Conservation (phyloP, 441 rosid genomes). For the Mallotus japonicus region DNA sequence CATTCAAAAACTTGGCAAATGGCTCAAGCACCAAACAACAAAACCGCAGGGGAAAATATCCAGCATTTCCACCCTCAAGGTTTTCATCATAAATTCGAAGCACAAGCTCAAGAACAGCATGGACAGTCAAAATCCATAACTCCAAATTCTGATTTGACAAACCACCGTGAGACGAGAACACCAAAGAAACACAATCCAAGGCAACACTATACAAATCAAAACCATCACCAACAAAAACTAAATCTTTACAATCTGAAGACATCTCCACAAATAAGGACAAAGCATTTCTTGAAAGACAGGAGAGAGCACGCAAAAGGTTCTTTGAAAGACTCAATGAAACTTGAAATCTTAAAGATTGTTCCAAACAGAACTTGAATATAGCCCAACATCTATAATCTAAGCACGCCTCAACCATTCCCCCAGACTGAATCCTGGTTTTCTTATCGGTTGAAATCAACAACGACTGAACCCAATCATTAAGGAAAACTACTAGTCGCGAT, state of each 20-base stretch:
- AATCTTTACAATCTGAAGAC: constrained; percentile 28
- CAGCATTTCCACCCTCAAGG: constrained; percentile 38
- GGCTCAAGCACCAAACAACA: constrained; percentile 75
- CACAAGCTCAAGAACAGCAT: constrained; percentile 53
- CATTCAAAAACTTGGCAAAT: constrained; percentile 68
- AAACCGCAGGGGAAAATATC: constrained; percentile 48
- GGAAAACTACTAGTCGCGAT: constrained; percentile 57
- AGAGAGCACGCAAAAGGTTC: constrained; percentile 58
- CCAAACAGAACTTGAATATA: constrained; percentile 70
- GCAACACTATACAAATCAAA: constrained; percentile 47
- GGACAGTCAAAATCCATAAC: constrained; percentile 63
- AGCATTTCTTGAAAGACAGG: constrained; percentile 40
- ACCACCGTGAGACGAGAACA: constrained; percentile 60
- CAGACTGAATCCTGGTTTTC: constrained; percentile 34
- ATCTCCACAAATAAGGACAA: constrained; percentile 34
- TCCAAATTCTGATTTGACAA: constrained; percentile 64
- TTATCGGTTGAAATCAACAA: constrained; percentile 51
- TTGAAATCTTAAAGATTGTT: constrained; percentile 51
- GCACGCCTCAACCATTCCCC: constrained; percentile 35
- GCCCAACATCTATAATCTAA: constrained; percentile 84
- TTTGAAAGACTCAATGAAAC: constrained; percentile 55
- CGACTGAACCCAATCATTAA: constrained; percentile 76
- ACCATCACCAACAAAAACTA: constrained; percentile 38
- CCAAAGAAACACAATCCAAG: constrained; percentile 58
- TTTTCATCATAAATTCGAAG: constrained; percentile 39